These are phyloP conservation scores for Draba incana DNA, from an alignment of 345 rosid genomes.

Conservation along the genomic window DNA sequence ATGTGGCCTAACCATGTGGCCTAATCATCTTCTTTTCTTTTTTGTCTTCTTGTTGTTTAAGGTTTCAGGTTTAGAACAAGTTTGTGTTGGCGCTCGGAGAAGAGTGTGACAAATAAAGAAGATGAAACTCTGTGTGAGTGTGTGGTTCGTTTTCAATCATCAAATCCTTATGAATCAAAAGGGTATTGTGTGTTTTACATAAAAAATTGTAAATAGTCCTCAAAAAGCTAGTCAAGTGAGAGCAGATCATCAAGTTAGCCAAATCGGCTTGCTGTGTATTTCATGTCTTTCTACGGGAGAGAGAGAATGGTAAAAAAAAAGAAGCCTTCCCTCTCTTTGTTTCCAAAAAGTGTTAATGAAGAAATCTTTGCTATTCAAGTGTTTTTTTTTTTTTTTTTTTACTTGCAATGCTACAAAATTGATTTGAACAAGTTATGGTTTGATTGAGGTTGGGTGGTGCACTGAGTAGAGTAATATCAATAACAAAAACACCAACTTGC, in stretches of 20 bases:
- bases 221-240: conserved; percentile 19
- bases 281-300: conserved; percentile 28
- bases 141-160: neutral
- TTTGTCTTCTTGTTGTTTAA: neutral
- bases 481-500: no score
- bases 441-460: neutral
- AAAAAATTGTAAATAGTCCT: conserved; percentile 12
- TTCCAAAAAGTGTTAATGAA: conserved; percentile 16
- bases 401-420: neutral
- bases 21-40: neutral
- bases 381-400: neutral
- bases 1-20: neutral
- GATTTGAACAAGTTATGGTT: neutral
- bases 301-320: conserved; percentile 29
- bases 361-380: neutral
- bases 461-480: no score
- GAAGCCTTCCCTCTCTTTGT: conserved; percentile 33
- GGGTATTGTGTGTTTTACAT: conserved; percentile 19
- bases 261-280: conserved; percentile 23
- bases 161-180: conserved; percentile 8
- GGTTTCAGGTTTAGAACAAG: conserved; percentile 26
- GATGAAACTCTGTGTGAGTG: conserved; percentile 5
- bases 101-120: conserved; percentile 40
- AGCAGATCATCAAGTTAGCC: conserved; percentile 23
- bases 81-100: conserved; percentile 35